These are phyloP conservation scores for Pseudopithomyces chartarum DNA, from an alignment of 2,329 filamentous ascomycete species.

Conservation along the genomic window DNA sequence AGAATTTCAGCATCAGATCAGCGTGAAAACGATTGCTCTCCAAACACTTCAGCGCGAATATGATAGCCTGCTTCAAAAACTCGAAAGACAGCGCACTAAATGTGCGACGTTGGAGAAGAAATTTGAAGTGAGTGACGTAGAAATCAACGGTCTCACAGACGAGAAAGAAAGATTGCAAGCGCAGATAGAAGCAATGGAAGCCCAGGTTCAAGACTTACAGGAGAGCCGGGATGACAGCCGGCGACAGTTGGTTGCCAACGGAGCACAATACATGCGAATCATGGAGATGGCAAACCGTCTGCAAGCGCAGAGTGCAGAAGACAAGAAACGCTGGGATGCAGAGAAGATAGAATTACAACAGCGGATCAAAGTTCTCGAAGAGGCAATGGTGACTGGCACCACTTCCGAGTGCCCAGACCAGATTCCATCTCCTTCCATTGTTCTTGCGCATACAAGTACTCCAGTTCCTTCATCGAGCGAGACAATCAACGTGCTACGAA, in stretches of 20 bases:
- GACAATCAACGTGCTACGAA: conserved; percentile 36
- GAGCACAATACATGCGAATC: conserved; percentile 57
- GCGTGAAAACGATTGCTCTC: conserved; percentile 57
- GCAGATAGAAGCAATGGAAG: conserved; percentile 55
- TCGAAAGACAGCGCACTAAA: conserved; percentile 56
- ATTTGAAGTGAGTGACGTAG: conserved; percentile 41
- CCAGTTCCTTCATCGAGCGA: conserved; percentile 22
- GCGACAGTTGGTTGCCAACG: conserved; percentile 49
- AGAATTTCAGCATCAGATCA: conserved; percentile 60
- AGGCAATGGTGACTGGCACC: conserved; percentile 33
- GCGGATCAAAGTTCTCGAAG: conserved; percentile 44
- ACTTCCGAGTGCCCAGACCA: conserved; percentile 1
- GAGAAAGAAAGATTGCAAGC: conserved; percentile 56
- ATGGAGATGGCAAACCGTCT: conserved; percentile 55
- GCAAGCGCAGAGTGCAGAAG: conserved; percentile 50
- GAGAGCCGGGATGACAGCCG: conserved; percentile 54
- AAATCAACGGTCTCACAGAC: conserved; percentile 56
- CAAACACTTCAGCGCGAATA: conserved; percentile 61
- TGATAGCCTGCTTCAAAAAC: conserved; percentile 57
- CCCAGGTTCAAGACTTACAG: conserved; percentile 55
- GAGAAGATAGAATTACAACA: conserved; percentile 47
- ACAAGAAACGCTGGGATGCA: conserved; percentile 48
- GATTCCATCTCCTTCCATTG: conserved; percentile 4
- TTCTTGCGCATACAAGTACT: conserved; percentile 3
- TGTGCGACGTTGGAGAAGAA: conserved; percentile 56